These are phyloP conservation scores for Teunomyces barrocoloradensis DNA, from an alignment of 805 yeast genomes.

Conservation along the genomic window DNA sequence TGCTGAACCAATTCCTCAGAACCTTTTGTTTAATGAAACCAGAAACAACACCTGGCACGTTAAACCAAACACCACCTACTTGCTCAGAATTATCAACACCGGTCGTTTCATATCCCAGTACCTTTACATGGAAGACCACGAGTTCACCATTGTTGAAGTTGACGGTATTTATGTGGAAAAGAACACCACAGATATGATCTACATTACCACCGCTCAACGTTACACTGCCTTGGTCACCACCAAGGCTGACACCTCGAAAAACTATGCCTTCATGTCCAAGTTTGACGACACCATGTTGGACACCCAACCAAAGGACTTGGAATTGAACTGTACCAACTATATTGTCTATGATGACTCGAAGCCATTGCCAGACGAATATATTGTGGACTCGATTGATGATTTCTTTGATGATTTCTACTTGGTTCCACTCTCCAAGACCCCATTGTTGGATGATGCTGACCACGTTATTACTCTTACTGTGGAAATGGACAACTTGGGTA, in stretches of 20 bases:
- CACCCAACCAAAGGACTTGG: conserved; percentile 58
- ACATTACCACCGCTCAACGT: conserved; percentile 90
- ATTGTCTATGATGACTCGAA: conserved; percentile 54
- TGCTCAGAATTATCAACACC: conserved; percentile 73
- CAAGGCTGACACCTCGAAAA: conserved; percentile 55
- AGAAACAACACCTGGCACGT: conserved; percentile 74
- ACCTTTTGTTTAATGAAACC: conserved; percentile 77
- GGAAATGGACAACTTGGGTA: conserved; percentile 74
- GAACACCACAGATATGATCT: conserved; percentile 64
- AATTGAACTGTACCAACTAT: conserved; percentile 72
- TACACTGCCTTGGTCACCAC: conserved; percentile 78
- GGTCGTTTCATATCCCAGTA: conserved; percentile 94
- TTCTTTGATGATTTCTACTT: conserved; percentile 39
- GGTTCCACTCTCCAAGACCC: conserved; percentile 29
- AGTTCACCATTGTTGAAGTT: conserved; percentile 80
- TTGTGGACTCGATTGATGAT: conserved; percentile 45
- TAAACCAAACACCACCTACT: conserved; percentile 81
- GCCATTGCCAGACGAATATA: conserved; percentile 42
- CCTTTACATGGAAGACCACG: conserved; percentile 85
- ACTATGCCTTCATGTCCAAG: conserved; percentile 80
- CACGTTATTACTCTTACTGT: conserved; percentile 68
- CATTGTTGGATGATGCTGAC: conserved; percentile 65
- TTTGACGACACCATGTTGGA: conserved; percentile 86
- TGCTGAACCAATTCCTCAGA: conserved; percentile 94
- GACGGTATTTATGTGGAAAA: conserved; percentile 88